Conservation (phyloP, 140 eudicot species). For the Ambrosia hybrid region DNA sequence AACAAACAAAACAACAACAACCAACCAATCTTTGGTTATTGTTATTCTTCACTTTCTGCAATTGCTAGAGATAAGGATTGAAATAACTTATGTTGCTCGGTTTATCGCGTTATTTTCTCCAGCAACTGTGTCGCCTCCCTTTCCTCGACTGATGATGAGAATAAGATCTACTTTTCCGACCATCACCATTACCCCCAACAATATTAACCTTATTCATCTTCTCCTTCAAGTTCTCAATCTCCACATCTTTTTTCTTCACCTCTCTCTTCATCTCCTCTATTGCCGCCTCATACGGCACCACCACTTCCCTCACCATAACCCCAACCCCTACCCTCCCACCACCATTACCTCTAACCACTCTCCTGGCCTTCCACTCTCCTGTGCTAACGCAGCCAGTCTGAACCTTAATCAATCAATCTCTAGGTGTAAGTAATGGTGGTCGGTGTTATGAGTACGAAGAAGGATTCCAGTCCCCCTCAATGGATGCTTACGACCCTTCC, state of each 20-base stretch:
- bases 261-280: too few species aligned
- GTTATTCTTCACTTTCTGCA: constrained; percentile 3
- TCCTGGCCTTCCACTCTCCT: too few species aligned
- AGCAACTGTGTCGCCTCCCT: constrained; percentile 75
- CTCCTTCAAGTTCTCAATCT: too few species aligned
- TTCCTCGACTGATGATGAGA: constrained; percentile 33
- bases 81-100: constrained; percentile 61
- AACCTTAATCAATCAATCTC: constrained; percentile 35
- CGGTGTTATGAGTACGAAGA: constrained; percentile 60
- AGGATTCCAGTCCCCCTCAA: constrained; percentile 17
- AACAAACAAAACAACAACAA: constrained; percentile 11
- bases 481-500: constrained; percentile 69
- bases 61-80: constrained; percentile 43
- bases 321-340: too few species aligned
- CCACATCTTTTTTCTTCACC: too few species aligned
- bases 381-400: background rate
- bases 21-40: background rate
- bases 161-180: too few species aligned
- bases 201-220: too few species aligned
- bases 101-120: constrained; percentile 61
- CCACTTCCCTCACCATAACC: too few species aligned
- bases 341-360: too few species aligned
- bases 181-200: too few species aligned
- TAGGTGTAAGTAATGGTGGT: constrained; percentile 46
- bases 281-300: too few species aligned